Evolutionary conservation across 2,329 filamentous ascomycete species (phyloP).

Genomic region (Alternaria burnsii): DNA sequence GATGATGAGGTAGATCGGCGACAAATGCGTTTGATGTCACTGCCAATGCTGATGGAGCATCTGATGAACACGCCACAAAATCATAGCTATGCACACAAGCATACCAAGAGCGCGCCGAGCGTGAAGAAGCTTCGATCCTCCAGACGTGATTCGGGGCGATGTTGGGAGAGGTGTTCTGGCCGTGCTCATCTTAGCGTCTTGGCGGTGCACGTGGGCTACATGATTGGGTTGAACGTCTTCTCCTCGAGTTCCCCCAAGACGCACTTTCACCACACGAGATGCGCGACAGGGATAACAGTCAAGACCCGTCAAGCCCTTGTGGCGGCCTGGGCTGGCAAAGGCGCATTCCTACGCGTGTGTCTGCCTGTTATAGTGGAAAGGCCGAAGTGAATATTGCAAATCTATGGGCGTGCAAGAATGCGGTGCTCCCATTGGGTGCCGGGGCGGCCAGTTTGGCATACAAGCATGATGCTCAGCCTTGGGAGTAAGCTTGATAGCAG

Average conservation of each 20-base stretch:
- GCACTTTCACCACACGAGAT: constrained; percentile 6
- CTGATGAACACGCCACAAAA: constrained; percentile 8
- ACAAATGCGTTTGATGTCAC: neutral
- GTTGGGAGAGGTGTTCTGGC: constrained; percentile 3
- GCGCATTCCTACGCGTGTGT: neutral
- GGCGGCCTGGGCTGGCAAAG: constrained; percentile 17
- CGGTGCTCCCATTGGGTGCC: constrained; percentile 6
- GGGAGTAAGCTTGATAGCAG: constrained; percentile 11
- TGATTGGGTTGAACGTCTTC: constrained; percentile 4
- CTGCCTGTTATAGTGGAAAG: constrained; percentile 7
- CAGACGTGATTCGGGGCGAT: neutral
- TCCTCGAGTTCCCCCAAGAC: neutral
- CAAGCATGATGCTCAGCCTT: constrained; percentile 3
- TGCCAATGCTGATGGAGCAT: neutral
- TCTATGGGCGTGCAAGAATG: constrained; percentile 1
- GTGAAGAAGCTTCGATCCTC: constrained; percentile 12
- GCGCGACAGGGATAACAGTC: constrained; percentile 4
- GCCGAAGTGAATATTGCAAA: constrained; percentile 1
- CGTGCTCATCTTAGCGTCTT: constrained; percentile 3
- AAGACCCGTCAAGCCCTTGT: constrained; percentile 14
- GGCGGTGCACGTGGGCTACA: constrained; percentile 9
- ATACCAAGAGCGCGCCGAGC: constrained; percentile 1
- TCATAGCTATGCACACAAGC: constrained; percentile 1
- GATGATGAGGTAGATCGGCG: neutral
- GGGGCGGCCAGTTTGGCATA: neutral